Evolutionary conservation across 2,329 filamentous ascomycete genomes (phyloP), one percentile per base, ranked within the genome.

Genomic region (Fusarium xylarioides): DNA sequence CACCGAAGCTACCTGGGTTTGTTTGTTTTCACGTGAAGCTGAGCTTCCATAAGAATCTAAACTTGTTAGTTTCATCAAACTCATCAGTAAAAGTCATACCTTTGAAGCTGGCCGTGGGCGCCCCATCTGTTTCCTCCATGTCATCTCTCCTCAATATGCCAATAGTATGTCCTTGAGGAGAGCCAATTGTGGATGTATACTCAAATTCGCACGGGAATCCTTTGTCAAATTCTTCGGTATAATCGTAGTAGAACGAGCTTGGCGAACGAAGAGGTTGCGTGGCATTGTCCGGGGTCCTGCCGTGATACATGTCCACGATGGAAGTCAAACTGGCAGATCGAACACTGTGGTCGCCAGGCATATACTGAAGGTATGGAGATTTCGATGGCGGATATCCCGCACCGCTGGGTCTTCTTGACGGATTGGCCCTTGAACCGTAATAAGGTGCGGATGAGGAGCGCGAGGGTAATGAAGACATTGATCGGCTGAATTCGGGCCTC

Each of bases 251-350:
- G 43, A 85, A 81, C 47, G 84, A 80, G 65, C 81, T 75, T 40
- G 74, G 63, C 50, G 79, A 72, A 62, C 78, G 80, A n/a, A 80
- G 67, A 35, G 75, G 65, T 40, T 76, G 78, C 8, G 74, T 78
- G 38, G 72, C 72, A 26, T 74, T 78, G 46, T 78, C 80, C 59
- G 74, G 58, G 21, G 75, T 69, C 26, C 70, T 65, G 34, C 77
- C 76, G 42, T 79, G 79, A 58, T 88, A 87, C 82, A 86, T 85
- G 64, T 87, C 85, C 16, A 85, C 82, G 58, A 86, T 83, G 4
- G 87, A 88, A 21, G 85, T 86, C 47, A 88, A 74, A 68, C 87
- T 88, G 8, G 83, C 82, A 18, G 85, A 85, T 62, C 86, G 83
- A 35, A 77, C 64, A 57, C 81, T 83, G 32, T 81, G 78, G 26